These are phyloP conservation scores for Protomyces arabidopsidicola DNA, from an alignment of 1,139 yeast species.

Conservation along the genomic window DNA sequence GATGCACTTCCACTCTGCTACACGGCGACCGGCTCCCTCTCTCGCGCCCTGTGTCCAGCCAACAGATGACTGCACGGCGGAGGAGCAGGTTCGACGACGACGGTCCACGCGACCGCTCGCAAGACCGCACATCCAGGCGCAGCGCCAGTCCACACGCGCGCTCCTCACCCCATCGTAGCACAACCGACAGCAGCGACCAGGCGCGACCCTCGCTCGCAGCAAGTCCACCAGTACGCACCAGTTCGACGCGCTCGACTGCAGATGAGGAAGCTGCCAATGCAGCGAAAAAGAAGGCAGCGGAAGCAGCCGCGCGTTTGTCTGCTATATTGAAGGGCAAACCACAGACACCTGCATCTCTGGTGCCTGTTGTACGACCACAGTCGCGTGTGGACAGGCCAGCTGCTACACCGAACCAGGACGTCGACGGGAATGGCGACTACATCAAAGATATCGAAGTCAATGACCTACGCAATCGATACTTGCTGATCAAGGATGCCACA, in stretches of 20 bases:
- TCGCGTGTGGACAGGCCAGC: slow-evolving; percentile 1
- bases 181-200: not conserved
- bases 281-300: slow-evolving; percentile 23
- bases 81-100: not conserved
- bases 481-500: slow-evolving; percentile 41
- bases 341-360: slow-evolving; percentile 2
- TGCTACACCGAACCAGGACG: slow-evolving; percentile 11
- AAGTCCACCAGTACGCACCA: slow-evolving; percentile 28
- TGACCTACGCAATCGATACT: slow-evolving; percentile 42
- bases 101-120: not conserved
- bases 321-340: slow-evolving; percentile 25
- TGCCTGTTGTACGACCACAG: slow-evolving; percentile 9
- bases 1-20: too few relatives aligned
- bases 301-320: slow-evolving; percentile 22
- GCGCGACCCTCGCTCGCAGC: not conserved
- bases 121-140: not conserved
- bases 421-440: slow-evolving; percentile 14
- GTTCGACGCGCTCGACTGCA: not conserved
- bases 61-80: not conserved
- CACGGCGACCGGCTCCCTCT: too few relatives aligned
- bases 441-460: slow-evolving; percentile 40
- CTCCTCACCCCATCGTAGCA: not conserved
- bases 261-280: slow-evolving; percentile 27
- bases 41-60: too few relatives aligned
- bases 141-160: not conserved